Evolutionary conservation across 805 yeast genomes (phyloP).

Genomic region (Kuraishia floccosa): DNA sequence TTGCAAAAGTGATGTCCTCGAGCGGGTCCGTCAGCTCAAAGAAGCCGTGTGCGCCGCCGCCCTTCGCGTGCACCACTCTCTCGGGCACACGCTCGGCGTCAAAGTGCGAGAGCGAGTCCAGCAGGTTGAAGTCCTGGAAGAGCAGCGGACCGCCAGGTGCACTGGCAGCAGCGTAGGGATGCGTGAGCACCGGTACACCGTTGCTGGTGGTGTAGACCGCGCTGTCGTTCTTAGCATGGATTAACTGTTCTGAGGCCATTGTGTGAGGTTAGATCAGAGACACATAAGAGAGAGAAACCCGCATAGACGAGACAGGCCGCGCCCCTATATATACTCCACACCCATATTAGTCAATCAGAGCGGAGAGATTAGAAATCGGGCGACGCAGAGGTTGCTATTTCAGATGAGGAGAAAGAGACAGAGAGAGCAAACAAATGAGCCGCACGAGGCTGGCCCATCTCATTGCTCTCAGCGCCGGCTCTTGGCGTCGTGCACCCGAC

Average conservation of each 20-base stretch:
- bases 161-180: slow-evolving; percentile 41
- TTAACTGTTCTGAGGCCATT: slow-evolving; percentile 7
- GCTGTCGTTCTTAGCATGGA: slow-evolving; percentile 5
- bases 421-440: too few relatives aligned
- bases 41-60: slow-evolving; percentile 50
- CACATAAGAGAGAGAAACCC: too few relatives aligned
- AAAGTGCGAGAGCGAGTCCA: slow-evolving; percentile 47
- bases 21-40: slow-evolving; percentile 50
- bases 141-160: slow-evolving; percentile 49
- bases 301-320: too few relatives aligned
- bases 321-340: too few relatives aligned
- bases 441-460: too few relatives aligned
- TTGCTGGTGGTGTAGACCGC: slow-evolving; percentile 34
- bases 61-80: slow-evolving; percentile 59
- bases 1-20: slow-evolving; percentile 34
- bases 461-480: too few relatives aligned
- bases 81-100: slow-evolving; percentile 59
- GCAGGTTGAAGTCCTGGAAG: slow-evolving; percentile 44
- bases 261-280: too few relatives aligned
- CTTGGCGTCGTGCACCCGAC: too few relatives aligned
- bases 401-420: too few relatives aligned
- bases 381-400: too few relatives aligned
- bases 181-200: slow-evolving; percentile 40
- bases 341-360: too few relatives aligned
- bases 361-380: too few relatives aligned